Evolutionary conservation across 176 grass and related monocot genomes (phyloP), one percentile per base, ranked within the genome.

Genomic region (Musa beccarii): DNA sequence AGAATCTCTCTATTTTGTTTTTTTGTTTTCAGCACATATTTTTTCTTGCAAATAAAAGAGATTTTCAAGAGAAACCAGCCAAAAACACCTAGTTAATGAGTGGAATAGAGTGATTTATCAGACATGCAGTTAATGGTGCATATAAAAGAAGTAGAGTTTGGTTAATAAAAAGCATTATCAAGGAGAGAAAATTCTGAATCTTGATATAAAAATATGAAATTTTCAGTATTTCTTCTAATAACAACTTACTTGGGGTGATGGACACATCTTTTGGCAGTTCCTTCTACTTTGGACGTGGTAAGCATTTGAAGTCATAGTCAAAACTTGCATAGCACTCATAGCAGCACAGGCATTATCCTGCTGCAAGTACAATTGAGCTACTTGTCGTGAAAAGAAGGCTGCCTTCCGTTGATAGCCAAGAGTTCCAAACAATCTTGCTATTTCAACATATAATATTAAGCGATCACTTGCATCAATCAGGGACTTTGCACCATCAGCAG

Each of bases 361-460:
- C 82, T 94, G 95, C 78, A 93, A 86, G 78, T 99, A 99, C 65
- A 99, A 82, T 68, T 94, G 95, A 63, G 95, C 91, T 85, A 99
- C 95, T 83, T 92, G 95, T 78, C 95, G 92, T 71, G 95, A 99
- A 80, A 99, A 99, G 81, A 99, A 99, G 53, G 95, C 95, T 1
- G 95, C 95, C 71, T 99, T 99, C 66, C 95, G 88, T 54, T 84
- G 86, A 86, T 99, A 99, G 17, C 95, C 95, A 77, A 99, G 84
- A 75, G 88, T 79, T 68, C 90, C 95, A 83, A 99, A 99, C 75
- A 99, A 83, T 83, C 95, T 93, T 21, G 95, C 95, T 6, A 94
- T 99, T 83, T 99, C 95, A 84, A 99, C 88, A 82, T 93, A 94
- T 53, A 99, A 71, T 79, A 99, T 88, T 54, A 99, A 72, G 43